Percentiles rank a stretch among this genome's conserved stretches.
phyloP scores from a whole-genome alignment of 225 moss, liverwort and hornwort genomes.

The Anthoceros angustus region DNA sequence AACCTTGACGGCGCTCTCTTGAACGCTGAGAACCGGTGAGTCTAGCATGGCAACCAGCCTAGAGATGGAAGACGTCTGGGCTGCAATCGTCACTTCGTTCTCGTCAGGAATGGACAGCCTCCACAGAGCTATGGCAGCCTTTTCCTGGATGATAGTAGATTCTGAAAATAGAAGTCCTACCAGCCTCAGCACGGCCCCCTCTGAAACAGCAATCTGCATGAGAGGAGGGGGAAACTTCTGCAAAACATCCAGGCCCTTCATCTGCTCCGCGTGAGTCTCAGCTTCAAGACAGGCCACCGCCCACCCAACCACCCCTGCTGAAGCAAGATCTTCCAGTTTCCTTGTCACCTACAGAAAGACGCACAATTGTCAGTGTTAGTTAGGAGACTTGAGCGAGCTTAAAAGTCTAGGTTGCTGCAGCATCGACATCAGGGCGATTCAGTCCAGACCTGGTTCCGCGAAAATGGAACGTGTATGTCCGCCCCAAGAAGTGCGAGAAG shows the following conservation, averaged over 20 bases:
- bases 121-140: conserved; percentile 9
- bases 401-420: neutral
- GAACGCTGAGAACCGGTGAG: conserved; percentile 9
- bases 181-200: conserved; percentile 10
- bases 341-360: neutral
- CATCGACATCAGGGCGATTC: neutral
- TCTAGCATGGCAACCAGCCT: conserved; percentile 15
- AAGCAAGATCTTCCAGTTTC: neutral
- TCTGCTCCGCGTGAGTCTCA: conserved; percentile 4
- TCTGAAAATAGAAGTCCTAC: conserved; percentile 10
- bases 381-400: neutral
- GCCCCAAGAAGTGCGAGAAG: neutral
- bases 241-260: conserved; percentile 9
- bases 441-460: neutral
- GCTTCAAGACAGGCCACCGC: conserved; percentile 12
- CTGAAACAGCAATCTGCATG: conserved; percentile 12
- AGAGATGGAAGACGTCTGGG: conserved; percentile 3
- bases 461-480: conserved; percentile 5
- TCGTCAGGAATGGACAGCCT: conserved; percentile 11
- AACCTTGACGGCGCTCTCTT: conserved; percentile 13
- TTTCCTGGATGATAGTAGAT: conserved; percentile 10
- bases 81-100: conserved; percentile 12
- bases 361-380: too few relatives aligned
- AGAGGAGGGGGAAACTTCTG: conserved; percentile 5
- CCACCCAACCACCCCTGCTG: conserved; percentile 15